A percentile compares a stretch with the other conserved stretches of the same genome.
Evolutionary conservation across 2,329 filamentous ascomycete species (phyloP).

Genomic region (Leptographium radiaticola): DNA sequence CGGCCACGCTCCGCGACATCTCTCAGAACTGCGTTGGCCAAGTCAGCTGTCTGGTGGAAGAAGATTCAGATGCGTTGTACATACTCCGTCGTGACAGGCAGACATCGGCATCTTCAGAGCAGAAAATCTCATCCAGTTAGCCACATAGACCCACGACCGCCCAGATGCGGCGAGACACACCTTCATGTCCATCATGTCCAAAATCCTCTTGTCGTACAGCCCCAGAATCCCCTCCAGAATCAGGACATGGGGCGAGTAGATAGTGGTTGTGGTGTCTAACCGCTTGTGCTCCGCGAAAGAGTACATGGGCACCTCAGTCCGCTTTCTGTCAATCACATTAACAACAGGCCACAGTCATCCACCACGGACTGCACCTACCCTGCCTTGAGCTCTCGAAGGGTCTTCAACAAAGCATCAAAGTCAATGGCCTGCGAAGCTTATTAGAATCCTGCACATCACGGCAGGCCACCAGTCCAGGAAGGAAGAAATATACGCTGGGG

Average conservation of each 20-base stretch:
- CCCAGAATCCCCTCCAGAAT: constrained; percentile 95
- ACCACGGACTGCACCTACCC: constrained; percentile 46
- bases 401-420: constrained; percentile 76
- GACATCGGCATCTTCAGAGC: constrained; percentile 88
- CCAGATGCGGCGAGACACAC: constrained; percentile 27
- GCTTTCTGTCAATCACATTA: constrained; percentile 41
- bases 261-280: constrained; percentile 63
- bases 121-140: constrained; percentile 59
- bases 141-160: background rate
- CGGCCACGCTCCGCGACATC: constrained; percentile 82
- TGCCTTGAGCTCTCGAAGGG: constrained; percentile 72
- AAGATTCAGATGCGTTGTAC: constrained; percentile 16
- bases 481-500: constrained; percentile 43
- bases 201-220: constrained; percentile 72
- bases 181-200: constrained; percentile 83
- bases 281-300: constrained; percentile 89
- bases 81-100: constrained; percentile 79
- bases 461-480: background rate
- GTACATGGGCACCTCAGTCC: constrained; percentile 85
- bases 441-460: background rate
- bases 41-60: background rate
- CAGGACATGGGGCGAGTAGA: constrained; percentile 93
- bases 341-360: background rate
- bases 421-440: constrained; percentile 55
- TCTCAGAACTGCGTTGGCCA: constrained; percentile 48